phyloP scores from a whole-genome alignment of 2,329 filamentous ascomycete genomes.

The Fusarium proliferatum region DNA sequence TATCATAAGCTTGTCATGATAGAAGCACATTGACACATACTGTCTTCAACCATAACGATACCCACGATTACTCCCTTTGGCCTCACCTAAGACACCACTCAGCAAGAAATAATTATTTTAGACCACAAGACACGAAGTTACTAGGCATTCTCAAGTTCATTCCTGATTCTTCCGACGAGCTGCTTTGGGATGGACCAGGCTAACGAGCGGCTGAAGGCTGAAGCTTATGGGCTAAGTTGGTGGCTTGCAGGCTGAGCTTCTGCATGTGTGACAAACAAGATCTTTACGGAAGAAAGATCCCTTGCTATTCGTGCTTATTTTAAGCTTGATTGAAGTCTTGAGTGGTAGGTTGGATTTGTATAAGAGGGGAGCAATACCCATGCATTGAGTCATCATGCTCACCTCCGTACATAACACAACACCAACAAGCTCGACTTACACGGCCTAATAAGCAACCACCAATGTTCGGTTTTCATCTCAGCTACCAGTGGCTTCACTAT shows the following conservation, averaged over 20 bases:
- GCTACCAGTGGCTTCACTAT: conserved; percentile 43
- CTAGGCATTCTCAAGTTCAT: background rate
- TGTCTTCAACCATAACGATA: background rate
- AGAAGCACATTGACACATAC: background rate
- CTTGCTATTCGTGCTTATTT: background rate
- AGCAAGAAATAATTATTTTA: background rate
- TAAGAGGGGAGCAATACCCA: conserved; percentile 8
- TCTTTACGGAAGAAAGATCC: background rate
- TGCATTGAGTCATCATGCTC: background rate
- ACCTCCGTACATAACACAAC: background rate
- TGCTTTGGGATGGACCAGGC: conserved; percentile 1
- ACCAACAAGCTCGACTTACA: background rate
- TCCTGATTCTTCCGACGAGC: conserved; percentile 17
- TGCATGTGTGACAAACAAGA: conserved; percentile 12
- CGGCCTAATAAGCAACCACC: background rate
- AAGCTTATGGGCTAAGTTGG: conserved; percentile 10
- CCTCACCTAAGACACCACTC: background rate
- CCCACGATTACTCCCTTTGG: background rate
- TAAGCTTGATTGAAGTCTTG: background rate
- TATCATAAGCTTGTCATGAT: background rate
- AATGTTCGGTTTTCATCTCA: conserved; percentile 45
- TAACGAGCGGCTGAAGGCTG: conserved; percentile 24
- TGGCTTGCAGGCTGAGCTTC: conserved; percentile 28
- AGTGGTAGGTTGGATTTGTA: background rate
- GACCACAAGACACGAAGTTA: background rate